Evolutionary conservation across 176 grass and related monocot genomes (phyloP), one percentile per base, ranked within the genome.

Genomic region (Pontederia paniculata): DNA sequence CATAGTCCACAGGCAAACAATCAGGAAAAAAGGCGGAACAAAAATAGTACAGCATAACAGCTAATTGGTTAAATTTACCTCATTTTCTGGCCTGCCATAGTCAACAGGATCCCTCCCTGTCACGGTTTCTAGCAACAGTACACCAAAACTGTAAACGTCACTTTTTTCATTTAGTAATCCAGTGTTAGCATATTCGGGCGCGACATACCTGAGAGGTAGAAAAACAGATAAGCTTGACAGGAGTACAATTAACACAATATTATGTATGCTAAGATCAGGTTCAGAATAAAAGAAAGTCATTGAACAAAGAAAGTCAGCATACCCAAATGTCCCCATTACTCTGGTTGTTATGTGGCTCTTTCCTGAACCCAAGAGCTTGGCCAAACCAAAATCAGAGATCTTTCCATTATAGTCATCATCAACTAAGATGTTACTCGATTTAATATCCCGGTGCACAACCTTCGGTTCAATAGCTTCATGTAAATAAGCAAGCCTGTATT

Each of bases 281-380:
- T n/a, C n/a, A n/a, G n/a, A n/a, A n/a, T n/a, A n/a, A n/a, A n/a
- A n/a, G n/a, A n/a, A n/a, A n/a, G n/a, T n/a, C n/a, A n/a, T n/a
- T n/a, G n/a, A n/a, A n/a, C n/a, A n/a, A n/a, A n/a, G n/a, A n/a
- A n/a, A n/a, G n/a, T n/a, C n/a, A 16, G 13, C 21, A 70, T 95
- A 98, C 94, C 94, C 94, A 21, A 89, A 98, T 70, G 94, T 98
- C 73, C 94, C 94, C 87, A 98, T 98, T 41, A 98, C 94, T 69
- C 94, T 77, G 71, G 94, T 98, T 57, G 85, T 88, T 20, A 98
- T 80, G 45, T 91, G 81, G 70, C 83, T 98, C 60, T 80, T 77
- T 22, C 87, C 94, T 0, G 94, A 88, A 73, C 85, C 78, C 50
- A 98, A 66, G 64, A 98, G 83, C 69, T 98, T 98, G 14, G 94